A percentile compares a stretch with the other conserved stretches of the same genome.
Evolutionary conservation across 257 asterid genomes (phyloP).

Genomic region (Solanum chiquidenum): DNA sequence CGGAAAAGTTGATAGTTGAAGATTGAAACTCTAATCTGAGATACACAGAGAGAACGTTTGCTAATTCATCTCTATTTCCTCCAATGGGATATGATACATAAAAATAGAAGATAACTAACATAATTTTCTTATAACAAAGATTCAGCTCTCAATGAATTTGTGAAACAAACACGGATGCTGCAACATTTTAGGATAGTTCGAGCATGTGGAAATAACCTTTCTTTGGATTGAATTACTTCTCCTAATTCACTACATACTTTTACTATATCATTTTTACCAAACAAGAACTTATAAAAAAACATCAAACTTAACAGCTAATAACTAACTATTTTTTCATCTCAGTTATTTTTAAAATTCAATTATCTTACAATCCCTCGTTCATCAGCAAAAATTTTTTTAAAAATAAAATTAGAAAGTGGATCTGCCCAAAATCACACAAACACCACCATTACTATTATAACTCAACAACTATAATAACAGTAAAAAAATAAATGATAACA

Average conservation of each 20-base stretch:
- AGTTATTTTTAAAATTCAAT: background rate
- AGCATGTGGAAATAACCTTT: background rate
- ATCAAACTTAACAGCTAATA: background rate
- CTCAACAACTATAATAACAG: background rate
- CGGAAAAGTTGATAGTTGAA: constrained; percentile 66
- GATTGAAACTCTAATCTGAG: constrained; percentile 40
- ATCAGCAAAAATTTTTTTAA: background rate
- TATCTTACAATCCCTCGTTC: background rate
- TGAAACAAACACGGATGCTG: too few species aligned
- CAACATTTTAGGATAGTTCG: background rate
- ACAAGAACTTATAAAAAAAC: background rate
- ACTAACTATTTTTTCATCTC: background rate
- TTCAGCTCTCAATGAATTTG: background rate
- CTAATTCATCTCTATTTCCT: background rate
- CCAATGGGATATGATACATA: background rate
- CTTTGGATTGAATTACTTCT: background rate
- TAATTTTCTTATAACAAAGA: background rate
- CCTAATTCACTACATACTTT: background rate
- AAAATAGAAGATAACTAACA: background rate
- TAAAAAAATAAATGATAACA: background rate
- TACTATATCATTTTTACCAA: background rate
- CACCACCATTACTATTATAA: background rate
- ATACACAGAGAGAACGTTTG: background rate
- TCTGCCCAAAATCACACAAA: background rate
- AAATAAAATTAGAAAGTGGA: background rate